A percentile compares a stretch with the other conserved stretches of the same genome.
Evolutionary conservation across 1,284 basidiomycete genomes (phyloP).

Genomic region (Tilletiopsis washingtonensis): DNA sequence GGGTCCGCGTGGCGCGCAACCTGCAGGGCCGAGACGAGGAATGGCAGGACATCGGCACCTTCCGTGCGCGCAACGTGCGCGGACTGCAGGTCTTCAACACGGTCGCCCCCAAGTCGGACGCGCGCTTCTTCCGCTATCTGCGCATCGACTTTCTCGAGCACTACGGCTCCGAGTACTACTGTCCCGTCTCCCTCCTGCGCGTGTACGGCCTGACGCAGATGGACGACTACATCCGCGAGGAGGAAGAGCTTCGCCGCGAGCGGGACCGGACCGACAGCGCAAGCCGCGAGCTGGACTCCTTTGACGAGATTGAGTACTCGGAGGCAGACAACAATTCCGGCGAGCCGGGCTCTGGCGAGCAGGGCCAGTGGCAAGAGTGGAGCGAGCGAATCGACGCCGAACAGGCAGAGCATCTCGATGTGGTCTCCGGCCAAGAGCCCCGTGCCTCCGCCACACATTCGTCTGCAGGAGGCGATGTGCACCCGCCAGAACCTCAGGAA

Average conservation of each 20-base stretch:
- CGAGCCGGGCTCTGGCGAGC: too few species aligned
- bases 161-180: constrained; percentile 93
- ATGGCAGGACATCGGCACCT: constrained; percentile 59
- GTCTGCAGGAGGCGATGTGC: too few species aligned
- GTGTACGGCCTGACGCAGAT: constrained; percentile 95
- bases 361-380: too few species aligned
- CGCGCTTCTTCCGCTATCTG: constrained; percentile 60
- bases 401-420: too few species aligned
- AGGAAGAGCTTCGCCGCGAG: constrained; percentile 46
- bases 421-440: too few species aligned
- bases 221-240: constrained; percentile 83
- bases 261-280: constrained; percentile 8
- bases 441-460: too few species aligned
- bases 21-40: constrained; percentile 61
- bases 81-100: constrained; percentile 62
- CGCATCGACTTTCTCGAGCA: constrained; percentile 89
- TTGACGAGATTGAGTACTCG: too few species aligned
- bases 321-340: too few species aligned
- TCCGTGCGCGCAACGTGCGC: constrained; percentile 76
- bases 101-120: background rate
- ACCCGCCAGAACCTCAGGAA: too few species aligned
- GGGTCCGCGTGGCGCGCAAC: constrained; percentile 73
- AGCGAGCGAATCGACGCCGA: too few species aligned
- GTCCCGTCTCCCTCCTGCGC: constrained; percentile 82
- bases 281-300: too few species aligned